Percentiles rank a stretch among this genome's conserved stretches.
phyloP scores from a whole-genome alignment of 805 yeast species.

The Candida sphagnicola region DNA sequence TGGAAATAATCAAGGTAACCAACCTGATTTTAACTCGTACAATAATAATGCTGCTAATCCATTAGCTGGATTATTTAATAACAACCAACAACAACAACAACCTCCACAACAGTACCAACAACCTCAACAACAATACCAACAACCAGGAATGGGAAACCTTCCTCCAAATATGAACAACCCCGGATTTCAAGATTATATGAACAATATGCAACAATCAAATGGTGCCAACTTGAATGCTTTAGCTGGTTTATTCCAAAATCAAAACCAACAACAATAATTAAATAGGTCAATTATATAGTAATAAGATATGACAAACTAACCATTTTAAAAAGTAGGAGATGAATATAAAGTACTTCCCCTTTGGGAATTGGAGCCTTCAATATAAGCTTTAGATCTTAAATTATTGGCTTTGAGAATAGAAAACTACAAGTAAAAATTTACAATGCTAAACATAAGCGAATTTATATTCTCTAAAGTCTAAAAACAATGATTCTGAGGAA shows the following conservation, averaged over 20 bases:
- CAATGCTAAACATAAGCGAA: no score
- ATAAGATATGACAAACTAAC: no score
- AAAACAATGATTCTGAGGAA: no score
- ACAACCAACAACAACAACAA: slow-evolving; percentile 16
- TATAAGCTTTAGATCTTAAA: no score
- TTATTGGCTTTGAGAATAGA: no score
- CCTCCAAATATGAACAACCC: slow-evolving; percentile 13
- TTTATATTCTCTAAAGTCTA: no score
- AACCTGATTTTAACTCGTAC: slow-evolving; percentile 31
- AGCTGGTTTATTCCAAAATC: background rate
- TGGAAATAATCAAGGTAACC: slow-evolving; percentile 25
- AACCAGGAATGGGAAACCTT: slow-evolving; percentile 7
- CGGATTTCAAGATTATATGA: slow-evolving; percentile 13
- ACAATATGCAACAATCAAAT: slow-evolving; percentile 12
- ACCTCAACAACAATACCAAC: slow-evolving; percentile 7
- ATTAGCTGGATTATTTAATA: slow-evolving; percentile 43
- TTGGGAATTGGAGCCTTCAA: no score
- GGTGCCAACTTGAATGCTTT: slow-evolving; percentile 3
- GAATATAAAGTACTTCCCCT: no score
- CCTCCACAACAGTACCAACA: slow-evolving; percentile 8
- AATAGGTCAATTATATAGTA: no score
- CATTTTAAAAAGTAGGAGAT: no score
- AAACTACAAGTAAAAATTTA: no score
- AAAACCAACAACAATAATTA: no score
- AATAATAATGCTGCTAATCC: slow-evolving; percentile 39